These are phyloP conservation scores for Harringtonia aguacate DNA, from an alignment of 2,329 filamentous ascomycete species.

Conservation along the genomic window DNA sequence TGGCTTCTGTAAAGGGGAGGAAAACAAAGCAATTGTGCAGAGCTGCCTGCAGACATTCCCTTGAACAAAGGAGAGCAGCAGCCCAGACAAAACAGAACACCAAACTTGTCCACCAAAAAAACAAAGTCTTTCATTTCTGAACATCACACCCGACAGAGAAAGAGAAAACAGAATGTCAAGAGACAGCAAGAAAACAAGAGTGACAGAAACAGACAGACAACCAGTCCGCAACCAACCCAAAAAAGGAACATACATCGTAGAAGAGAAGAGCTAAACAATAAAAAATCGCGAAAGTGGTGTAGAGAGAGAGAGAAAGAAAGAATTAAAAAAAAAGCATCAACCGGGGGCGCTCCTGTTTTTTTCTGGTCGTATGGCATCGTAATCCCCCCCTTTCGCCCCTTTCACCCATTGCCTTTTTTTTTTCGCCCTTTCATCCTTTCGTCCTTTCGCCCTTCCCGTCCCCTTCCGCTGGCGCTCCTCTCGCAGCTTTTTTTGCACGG, in stretches of 20 bases:
- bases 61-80: not conserved
- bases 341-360: no score
- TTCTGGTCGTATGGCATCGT: no score
- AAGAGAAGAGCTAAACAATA: no score
- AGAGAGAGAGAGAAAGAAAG: not conserved
- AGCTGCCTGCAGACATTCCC: not conserved
- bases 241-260: not conserved
- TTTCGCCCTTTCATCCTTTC: not conserved
- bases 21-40: not conserved
- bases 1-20: not conserved
- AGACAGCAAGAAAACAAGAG: no score
- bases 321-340: no score
- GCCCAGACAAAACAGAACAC: not conserved
- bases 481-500: no score
- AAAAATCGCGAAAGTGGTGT: no score
- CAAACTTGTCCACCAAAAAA: not conserved
- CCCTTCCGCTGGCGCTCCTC: no score
- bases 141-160: not conserved
- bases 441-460: not conserved
- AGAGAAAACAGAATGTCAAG: not conserved
- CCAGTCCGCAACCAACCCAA: not conserved
- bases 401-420: not conserved
- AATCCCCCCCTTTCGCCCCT: not conserved
- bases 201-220: not conserved
- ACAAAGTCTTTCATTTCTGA: not conserved